Conservation (phyloP, 352 stramenopile genomes). For the Phytophthora megakarya region DNA sequence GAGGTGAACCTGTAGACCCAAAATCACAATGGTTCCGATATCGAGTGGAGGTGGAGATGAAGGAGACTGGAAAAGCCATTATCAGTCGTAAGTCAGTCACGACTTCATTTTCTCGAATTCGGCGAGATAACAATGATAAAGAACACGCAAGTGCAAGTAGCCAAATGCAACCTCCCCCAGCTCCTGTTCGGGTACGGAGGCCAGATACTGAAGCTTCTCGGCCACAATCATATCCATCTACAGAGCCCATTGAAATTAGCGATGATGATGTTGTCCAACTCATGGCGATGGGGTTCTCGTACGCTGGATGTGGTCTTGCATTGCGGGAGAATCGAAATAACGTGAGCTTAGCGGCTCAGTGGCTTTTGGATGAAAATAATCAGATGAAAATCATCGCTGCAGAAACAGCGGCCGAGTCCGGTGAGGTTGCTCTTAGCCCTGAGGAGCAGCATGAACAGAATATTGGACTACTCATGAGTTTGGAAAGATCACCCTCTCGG, state of each 20-base stretch:
- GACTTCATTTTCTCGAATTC: constrained; percentile 72
- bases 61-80: constrained; percentile 40
- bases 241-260: constrained; percentile 42
- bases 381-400: constrained; percentile 68
- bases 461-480: constrained; percentile 74
- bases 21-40: constrained; percentile 91
- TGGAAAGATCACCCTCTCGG: constrained; percentile 54
- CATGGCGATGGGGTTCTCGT: constrained; percentile 91
- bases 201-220: constrained; percentile 6
- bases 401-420: constrained; percentile 56
- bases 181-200: constrained; percentile 29
- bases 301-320: constrained; percentile 72
- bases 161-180: constrained; percentile 51
- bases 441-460: constrained; percentile 74
- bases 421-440: constrained; percentile 56
- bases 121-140: constrained; percentile 30
- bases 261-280: constrained; percentile 89
- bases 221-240: constrained; percentile 8
- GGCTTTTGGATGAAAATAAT: constrained; percentile 83
- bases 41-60: constrained; percentile 76
- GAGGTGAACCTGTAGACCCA: constrained; percentile 91
- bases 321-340: constrained; percentile 72
- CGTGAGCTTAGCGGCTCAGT: constrained; percentile 77
- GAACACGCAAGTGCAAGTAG: constrained; percentile 19
- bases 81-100: constrained; percentile 72